Conservation (phyloP, 768 basidiomycete genomes). For the Suillus bovinus region DNA sequence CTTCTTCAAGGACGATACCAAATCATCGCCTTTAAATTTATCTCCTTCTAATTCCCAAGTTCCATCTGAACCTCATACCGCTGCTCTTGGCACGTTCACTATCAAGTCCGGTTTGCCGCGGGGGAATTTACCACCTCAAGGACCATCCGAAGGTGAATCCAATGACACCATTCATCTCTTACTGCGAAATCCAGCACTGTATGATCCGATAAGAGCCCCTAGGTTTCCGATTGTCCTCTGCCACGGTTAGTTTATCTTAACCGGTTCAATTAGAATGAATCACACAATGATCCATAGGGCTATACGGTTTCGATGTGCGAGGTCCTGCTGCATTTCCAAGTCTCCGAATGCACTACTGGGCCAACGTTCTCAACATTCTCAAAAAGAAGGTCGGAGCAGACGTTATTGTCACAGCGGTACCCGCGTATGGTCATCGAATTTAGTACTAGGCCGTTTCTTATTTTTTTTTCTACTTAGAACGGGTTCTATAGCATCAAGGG, state of each 20-base stretch:
- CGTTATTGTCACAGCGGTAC: slow-evolving; percentile 94
- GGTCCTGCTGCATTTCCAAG: slow-evolving; percentile 83
- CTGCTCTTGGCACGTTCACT: background rate
- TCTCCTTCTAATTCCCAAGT: background rate
- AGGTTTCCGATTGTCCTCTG: slow-evolving; percentile 93
- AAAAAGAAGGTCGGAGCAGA: slow-evolving; percentile 84
- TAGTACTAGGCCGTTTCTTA: background rate
- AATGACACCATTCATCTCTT: slow-evolving; percentile 65
- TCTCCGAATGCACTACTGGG: slow-evolving; percentile 92
- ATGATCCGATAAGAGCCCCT: slow-evolving; percentile 75
- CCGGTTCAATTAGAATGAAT: slow-evolving; percentile 1
- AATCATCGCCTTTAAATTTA: background rate
- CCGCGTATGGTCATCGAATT: slow-evolving; percentile 57
- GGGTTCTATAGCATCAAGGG: slow-evolving; percentile 83
- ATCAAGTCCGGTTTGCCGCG: background rate
- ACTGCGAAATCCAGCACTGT: slow-evolving; percentile 74
- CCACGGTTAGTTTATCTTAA: slow-evolving; percentile 64
- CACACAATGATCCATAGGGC: slow-evolving; percentile 45
- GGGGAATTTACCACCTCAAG: background rate
- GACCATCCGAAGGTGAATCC: slow-evolving; percentile 20
- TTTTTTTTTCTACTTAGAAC: slow-evolving; percentile 53
- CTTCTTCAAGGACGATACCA: background rate
- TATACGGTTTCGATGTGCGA: slow-evolving; percentile 93
- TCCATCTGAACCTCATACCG: background rate
- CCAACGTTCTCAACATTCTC: slow-evolving; percentile 79